phyloP scores from a whole-genome alignment of 2,329 filamentous ascomycete species.

The Trichophaea hybrida region DNA sequence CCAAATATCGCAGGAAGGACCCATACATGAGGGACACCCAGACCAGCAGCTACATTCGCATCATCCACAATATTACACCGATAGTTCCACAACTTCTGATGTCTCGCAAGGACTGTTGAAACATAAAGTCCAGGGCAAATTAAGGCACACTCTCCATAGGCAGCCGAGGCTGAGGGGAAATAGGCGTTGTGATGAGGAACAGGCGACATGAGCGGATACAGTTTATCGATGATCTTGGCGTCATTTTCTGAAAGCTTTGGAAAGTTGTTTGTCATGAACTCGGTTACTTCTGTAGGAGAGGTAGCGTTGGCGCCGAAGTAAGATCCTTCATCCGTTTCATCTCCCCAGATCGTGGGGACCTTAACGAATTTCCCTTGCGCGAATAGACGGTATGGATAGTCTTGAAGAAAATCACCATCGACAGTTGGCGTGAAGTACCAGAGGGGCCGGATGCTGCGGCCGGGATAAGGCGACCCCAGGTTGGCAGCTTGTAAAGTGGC shows the following conservation, averaged over 20 bases:
- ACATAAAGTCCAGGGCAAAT: background rate
- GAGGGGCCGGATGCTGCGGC: background rate
- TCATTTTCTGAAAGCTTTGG: background rate
- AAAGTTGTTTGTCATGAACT: background rate
- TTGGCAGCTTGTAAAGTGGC: slow-evolving; percentile 2
- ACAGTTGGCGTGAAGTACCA: slow-evolving; percentile 7
- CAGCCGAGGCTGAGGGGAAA: background rate
- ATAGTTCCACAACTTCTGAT: background rate
- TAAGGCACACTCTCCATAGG: background rate
- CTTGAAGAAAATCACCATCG: slow-evolving; percentile 7
- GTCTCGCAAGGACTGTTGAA: background rate
- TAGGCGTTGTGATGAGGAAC: background rate
- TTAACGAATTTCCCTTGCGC: background rate
- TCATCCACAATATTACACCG: background rate
- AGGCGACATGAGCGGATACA: background rate
- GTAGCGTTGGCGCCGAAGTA: background rate
- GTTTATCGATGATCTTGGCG: background rate
- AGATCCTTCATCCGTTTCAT: slow-evolving; percentile 1
- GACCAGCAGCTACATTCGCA: background rate
- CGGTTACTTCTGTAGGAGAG: background rate
- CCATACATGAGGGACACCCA: background rate
- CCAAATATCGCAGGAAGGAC: background rate
- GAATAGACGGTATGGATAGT: slow-evolving; percentile 1
- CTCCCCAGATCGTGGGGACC: background rate
- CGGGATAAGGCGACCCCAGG: background rate